Evolutionary conservation across 164 flowering plant species (phyloP), one percentile per base, ranked within the genome.

Genomic region (Vitis vinifera): DNA sequence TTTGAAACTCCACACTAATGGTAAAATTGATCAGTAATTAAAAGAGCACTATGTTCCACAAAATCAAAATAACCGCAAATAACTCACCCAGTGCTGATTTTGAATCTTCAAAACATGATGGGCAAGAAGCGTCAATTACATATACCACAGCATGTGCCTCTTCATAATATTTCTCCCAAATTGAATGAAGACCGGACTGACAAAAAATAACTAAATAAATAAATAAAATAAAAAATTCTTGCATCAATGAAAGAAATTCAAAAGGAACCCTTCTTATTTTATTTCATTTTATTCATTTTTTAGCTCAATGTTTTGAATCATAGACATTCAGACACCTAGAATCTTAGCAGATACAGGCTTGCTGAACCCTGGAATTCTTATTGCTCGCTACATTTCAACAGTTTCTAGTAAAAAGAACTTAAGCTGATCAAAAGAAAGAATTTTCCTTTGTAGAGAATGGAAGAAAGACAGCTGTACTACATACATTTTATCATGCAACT

Each of bases 121-220:
- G 97, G 76, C 82, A 82, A 67, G 97, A 82, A 71, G 98, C 97
- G 83, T 96, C 99, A 65, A 96, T 87, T 13, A 96, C 97, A 86
- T 60, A 96, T 55, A 96, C 76, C 66, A 96, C 84, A 63, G 97
- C 98, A 90, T 95, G 98, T 50, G 99, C 95, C 79, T 95, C 99
- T 77, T 95, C 99, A 82, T 91, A 95, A 78, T 95, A 95, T 72
- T 95, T 95, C 77, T 95, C 99, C 99, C 99, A 96, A 62, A 96
- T 96, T 68, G 98, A 85, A 51, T 97, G 95, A 62, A 96, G 94
- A 70, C 98, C 97, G 73, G 83, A 87, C 99, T 95, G 87, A 67
- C 65, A 69, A 31, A 49, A 19, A 29, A 19, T 19, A 19, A 19
- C 19, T 19, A 19, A 19, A 19, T 19, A 19, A 19, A 19, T n/a